phyloP scores from a whole-genome alignment of 2,329 filamentous ascomycete genomes.

The Sporothrix pseudoabietina region DNA sequence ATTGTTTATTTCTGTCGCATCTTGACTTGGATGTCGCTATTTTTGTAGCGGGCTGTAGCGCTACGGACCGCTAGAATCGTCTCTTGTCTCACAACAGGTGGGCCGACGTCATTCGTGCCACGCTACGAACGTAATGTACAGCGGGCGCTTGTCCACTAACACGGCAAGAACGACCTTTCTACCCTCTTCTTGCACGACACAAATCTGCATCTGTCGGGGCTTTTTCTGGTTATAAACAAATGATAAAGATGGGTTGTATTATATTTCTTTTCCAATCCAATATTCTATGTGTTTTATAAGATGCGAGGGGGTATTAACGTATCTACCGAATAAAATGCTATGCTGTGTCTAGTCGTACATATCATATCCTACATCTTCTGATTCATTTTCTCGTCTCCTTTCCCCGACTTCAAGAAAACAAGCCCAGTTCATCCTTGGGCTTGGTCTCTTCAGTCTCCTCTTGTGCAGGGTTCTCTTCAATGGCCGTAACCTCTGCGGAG shows the following conservation, averaged over 20 bases:
- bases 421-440: background rate
- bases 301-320: conserved; percentile 16
- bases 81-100: conserved; percentile 18
- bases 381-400: background rate
- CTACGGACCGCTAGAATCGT: background rate
- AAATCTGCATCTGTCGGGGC: conserved; percentile 1
- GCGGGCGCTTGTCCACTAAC: background rate
- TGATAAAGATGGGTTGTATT: conserved; percentile 2
- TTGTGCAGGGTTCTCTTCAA: background rate
- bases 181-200: background rate
- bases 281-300: background rate
- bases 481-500: background rate
- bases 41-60: background rate
- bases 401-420: background rate
- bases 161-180: background rate
- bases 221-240: background rate
- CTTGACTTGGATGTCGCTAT: background rate
- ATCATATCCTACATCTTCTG: conserved; percentile 10
- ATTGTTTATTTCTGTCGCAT: background rate
- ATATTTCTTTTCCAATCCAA: background rate
- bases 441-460: background rate
- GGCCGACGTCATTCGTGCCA: conserved; percentile 20
- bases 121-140: background rate
- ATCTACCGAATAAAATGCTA: conserved; percentile 8
- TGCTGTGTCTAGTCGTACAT: background rate